A percentile compares a stretch with the other conserved stretches of the same genome.
These are phyloP conservation scores for Pseudovirgaria hyperparasitica DNA, from an alignment of 2,329 filamentous ascomycete genomes.

Conservation along the genomic window DNA sequence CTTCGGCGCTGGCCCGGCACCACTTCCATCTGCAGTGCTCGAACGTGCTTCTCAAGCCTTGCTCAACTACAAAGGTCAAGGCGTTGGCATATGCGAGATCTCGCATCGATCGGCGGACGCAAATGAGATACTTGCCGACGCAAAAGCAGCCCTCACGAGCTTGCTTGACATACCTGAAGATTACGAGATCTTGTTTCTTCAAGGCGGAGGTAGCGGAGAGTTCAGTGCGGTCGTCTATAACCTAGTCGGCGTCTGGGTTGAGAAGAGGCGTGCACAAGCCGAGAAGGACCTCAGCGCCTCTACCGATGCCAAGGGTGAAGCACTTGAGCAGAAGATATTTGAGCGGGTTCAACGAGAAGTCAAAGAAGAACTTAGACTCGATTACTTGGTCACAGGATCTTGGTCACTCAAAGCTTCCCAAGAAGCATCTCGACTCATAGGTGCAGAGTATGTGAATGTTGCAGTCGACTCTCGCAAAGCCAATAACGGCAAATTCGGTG, in stretches of 20 bases:
- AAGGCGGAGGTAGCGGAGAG: slow-evolving; percentile 73
- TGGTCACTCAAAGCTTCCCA: slow-evolving; percentile 86
- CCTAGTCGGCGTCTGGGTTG: slow-evolving; percentile 71
- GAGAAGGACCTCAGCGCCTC: slow-evolving; percentile 39
- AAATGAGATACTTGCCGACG: slow-evolving; percentile 62
- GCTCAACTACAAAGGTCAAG: slow-evolving; percentile 67
- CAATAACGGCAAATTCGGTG: slow-evolving; percentile 74
- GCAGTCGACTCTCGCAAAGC: slow-evolving; percentile 50
- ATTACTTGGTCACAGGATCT: slow-evolving; percentile 82
- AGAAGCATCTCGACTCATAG: slow-evolving; percentile 67
- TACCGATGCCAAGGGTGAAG: slow-evolving; percentile 18
- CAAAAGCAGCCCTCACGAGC: slow-evolving; percentile 59
- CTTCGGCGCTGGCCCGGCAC: slow-evolving; percentile 85
- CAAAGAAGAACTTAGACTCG: slow-evolving; percentile 60
- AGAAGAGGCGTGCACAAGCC: slow-evolving; percentile 49
- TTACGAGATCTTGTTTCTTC: slow-evolving; percentile 83
- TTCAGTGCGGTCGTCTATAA: slow-evolving; percentile 81
- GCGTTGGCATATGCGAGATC: slow-evolving; percentile 79
- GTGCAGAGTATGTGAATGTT: slow-evolving; percentile 68
- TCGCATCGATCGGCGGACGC: slow-evolving; percentile 77
- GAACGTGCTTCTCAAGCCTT: slow-evolving; percentile 65
- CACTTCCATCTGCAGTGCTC: slow-evolving; percentile 69
- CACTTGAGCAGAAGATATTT: slow-evolving; percentile 43
- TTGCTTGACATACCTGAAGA: slow-evolving; percentile 74
- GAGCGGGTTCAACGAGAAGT: slow-evolving; percentile 51